Evolutionary conservation across 768 basidiomycete species (phyloP), one percentile per base, ranked within the genome.

Genomic region (Omphalotus guepiniiformis): DNA sequence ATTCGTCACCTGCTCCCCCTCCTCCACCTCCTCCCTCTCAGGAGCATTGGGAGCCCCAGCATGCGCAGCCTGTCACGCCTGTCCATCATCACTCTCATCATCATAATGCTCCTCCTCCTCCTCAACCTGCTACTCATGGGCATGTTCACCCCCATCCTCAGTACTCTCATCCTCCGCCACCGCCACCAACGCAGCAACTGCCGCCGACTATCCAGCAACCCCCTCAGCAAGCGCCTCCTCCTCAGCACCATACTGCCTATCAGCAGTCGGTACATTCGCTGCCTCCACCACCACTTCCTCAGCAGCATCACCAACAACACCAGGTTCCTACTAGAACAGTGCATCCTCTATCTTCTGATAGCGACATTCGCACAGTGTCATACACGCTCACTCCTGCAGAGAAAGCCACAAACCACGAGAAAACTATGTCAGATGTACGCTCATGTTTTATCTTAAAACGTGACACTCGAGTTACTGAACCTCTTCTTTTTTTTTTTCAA

Each of bases 401-500:
- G 27, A 67, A 69, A 26, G 55, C 61, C 5, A 61, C 65, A 12
- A 61, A 61, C 15, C 66, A 67, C 8, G 66, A 68, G 44, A 68
- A 56, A 48, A 62, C 70, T 12, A 69, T 80, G 64, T 50, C 67
- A 19, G 72, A 78, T 66, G 78, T 75, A 56, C 40, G n/a, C n/a
- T n/a, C n/a, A 60, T 58, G 34, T 18, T 41, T 37, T 35, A 22
- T 40, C 3, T 25, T 4, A 46, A n/a, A 16, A 25, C 18, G 13
- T 27, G 15, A 18, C 47, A 60, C 69, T 15, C 67, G n/a, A n/a
- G n/a, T 79, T 62, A 48, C 66, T 27, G 72, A 77, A 63, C 75
- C 75, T 54, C 39, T 61, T 59, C 39, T 18, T 41, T 37, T 32
- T 15, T 38, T 28, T 34, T 48, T n/a, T 48, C 23, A 54, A 85